Evolutionary conservation across 2,329 filamentous ascomycete species (phyloP).

Genomic region (Corynespora cassiicola): DNA sequence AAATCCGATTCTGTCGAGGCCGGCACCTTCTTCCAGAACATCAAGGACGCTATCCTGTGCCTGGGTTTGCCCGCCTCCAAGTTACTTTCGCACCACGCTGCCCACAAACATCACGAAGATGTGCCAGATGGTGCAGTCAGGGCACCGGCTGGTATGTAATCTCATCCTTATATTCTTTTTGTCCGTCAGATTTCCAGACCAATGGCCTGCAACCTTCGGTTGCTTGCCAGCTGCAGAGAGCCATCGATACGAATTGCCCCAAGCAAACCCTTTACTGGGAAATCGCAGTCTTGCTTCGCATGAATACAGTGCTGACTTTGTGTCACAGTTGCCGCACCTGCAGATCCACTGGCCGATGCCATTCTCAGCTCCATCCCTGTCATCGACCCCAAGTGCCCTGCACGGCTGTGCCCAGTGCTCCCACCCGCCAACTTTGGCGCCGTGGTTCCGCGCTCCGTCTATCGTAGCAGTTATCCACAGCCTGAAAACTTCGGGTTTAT

Average conservation of each 20-base stretch:
- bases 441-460: slow-evolving; percentile 75
- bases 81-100: slow-evolving; percentile 34
- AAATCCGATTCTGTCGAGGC: slow-evolving; percentile 6
- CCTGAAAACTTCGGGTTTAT: slow-evolving; percentile 75
- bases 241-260: too few relatives aligned
- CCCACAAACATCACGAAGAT: slow-evolving; percentile 39
- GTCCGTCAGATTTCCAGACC: too few relatives aligned
- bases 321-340: too few relatives aligned
- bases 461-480: slow-evolving; percentile 81
- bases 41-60: slow-evolving; percentile 27
- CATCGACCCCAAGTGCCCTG: too few relatives aligned
- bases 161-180: slow-evolving; percentile 5
- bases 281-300: too few relatives aligned
- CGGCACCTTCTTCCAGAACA: slow-evolving; percentile 11
- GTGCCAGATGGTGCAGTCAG: slow-evolving; percentile 21
- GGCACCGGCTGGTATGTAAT: slow-evolving; percentile 12
- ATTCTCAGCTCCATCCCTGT: too few relatives aligned
- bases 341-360: too few relatives aligned
- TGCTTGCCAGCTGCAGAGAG: too few relatives aligned
- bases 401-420: slow-evolving; percentile 45
- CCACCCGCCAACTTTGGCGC: slow-evolving; percentile 78
- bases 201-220: too few relatives aligned
- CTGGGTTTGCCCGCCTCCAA: slow-evolving; percentile 29
- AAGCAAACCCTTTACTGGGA: too few relatives aligned
- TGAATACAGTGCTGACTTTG: too few relatives aligned